phyloP scores from a whole-genome alignment of 768 basidiomycete species.

The Phlegmacium glaucopus region DNA sequence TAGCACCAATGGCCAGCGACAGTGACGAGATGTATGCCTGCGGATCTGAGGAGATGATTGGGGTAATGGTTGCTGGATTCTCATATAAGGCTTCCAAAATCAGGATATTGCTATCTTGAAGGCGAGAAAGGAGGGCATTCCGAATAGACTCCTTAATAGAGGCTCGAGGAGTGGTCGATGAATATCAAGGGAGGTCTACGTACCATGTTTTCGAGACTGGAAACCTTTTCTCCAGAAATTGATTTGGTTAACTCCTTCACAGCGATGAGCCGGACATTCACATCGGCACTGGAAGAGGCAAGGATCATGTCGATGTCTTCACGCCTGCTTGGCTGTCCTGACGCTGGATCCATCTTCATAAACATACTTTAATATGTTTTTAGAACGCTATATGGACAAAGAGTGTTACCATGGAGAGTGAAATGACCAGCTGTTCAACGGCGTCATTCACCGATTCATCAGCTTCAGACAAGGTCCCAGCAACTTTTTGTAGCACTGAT shows the following conservation, averaged over 20 bases:
- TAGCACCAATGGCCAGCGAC: slow-evolving; percentile 29
- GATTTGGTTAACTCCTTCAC: slow-evolving; percentile 50
- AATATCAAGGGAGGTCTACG: slow-evolving; percentile 7
- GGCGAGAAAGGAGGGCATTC: slow-evolving; percentile 63
- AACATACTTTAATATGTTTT: background rate
- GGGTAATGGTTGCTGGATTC: slow-evolving; percentile 41
- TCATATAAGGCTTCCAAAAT: slow-evolving; percentile 73
- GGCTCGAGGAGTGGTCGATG: background rate
- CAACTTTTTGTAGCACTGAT: slow-evolving; percentile 38
- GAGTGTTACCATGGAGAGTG: slow-evolving; percentile 48
- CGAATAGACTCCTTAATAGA: slow-evolving; percentile 47
- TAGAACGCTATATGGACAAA: background rate
- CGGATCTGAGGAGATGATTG: slow-evolving; percentile 39
- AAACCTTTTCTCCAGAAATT: slow-evolving; percentile 26
- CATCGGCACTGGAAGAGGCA: slow-evolving; percentile 60
- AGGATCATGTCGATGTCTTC: slow-evolving; percentile 41
- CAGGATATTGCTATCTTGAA: slow-evolving; percentile 57
- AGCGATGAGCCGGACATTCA: slow-evolving; percentile 53
- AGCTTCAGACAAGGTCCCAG: slow-evolving; percentile 33
- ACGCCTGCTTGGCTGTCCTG: slow-evolving; percentile 10
- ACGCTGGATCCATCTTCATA: slow-evolving; percentile 11
- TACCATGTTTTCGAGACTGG: slow-evolving; percentile 43
- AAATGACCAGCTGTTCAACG: slow-evolving; percentile 53
- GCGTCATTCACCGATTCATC: slow-evolving; percentile 35
- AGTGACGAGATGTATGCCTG: slow-evolving; percentile 46